phyloP scores from a whole-genome alignment of 768 basidiomycete species.

The Lactarius deliciosus region DNA sequence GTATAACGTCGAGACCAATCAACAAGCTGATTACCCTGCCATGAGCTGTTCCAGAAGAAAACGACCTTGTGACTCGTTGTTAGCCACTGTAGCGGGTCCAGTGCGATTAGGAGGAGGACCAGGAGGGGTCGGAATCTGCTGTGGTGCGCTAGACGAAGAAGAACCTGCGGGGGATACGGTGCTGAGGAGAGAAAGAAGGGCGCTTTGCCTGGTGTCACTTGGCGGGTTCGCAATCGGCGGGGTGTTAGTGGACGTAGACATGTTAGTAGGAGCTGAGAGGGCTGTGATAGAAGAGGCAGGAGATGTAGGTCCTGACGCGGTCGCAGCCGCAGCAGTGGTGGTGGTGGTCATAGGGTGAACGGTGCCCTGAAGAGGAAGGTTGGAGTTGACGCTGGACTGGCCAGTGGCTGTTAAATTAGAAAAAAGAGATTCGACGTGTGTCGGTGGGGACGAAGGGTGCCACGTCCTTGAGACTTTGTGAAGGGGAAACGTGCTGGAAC shows the following conservation, averaged over 20 bases:
- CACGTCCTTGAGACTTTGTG: slow-evolving; percentile 39
- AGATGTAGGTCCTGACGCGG: slow-evolving; percentile 44
- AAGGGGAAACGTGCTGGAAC: slow-evolving; percentile 37
- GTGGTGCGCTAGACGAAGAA: slow-evolving; percentile 40
- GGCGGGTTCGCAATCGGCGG: slow-evolving; percentile 35
- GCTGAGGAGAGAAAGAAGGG: slow-evolving; percentile 68
- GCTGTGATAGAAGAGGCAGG: slow-evolving; percentile 42
- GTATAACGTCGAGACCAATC: slow-evolving; percentile 3
- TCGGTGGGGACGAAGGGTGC: slow-evolving; percentile 50
- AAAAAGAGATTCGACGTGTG: slow-evolving; percentile 68
- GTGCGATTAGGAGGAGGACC: slow-evolving; percentile 52
- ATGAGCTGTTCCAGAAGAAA: slow-evolving; percentile 77
- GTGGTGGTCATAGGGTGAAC: slow-evolving; percentile 33
- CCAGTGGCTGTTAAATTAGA: slow-evolving; percentile 47
- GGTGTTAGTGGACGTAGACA: slow-evolving; percentile 39
- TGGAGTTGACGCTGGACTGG: slow-evolving; percentile 41
- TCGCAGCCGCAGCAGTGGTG: slow-evolving; percentile 27
- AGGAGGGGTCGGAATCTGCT: slow-evolving; percentile 72
- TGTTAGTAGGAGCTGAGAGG: slow-evolving; percentile 43
- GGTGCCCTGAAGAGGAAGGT: slow-evolving; percentile 34
- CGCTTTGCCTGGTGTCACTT: slow-evolving; percentile 62
- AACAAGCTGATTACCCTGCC: slow-evolving; percentile 54
- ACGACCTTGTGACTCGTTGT: slow-evolving; percentile 67
- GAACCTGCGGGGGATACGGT: slow-evolving; percentile 44
- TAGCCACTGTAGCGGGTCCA: slow-evolving; percentile 52